Conservation (phyloP, 1,284 basidiomycete species). For the Salmacisia buchloeana region DNA sequence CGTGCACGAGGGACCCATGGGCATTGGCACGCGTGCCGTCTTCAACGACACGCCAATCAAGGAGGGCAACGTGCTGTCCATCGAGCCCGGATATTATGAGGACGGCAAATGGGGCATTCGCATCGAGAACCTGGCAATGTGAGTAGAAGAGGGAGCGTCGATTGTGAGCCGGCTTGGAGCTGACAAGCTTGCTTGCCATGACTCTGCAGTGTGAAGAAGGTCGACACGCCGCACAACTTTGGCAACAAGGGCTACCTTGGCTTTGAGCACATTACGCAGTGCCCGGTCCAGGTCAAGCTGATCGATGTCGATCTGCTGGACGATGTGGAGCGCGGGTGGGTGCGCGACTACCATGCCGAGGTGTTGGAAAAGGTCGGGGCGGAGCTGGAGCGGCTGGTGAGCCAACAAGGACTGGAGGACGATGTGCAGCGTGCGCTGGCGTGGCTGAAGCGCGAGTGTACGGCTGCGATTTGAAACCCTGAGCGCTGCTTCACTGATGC, state of each 20-base stretch:
- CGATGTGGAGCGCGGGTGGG: conserved; percentile 68
- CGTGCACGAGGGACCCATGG: conserved; percentile 48
- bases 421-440: conserved; percentile 5
- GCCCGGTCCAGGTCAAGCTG: conserved; percentile 80
- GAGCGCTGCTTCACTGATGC: too few species aligned
- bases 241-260: conserved; percentile 56
- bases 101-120: conserved; percentile 89
- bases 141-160: conserved; percentile 3
- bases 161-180: not conserved
- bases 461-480: not conserved
- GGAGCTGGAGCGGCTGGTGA: conserved; percentile 58
- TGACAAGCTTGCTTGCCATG: not conserved
- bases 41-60: conserved; percentile 49
- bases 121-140: conserved; percentile 65
- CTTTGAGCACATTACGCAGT: conserved; percentile 41
- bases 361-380: conserved; percentile 71
- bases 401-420: not conserved
- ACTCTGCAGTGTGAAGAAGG: conserved; percentile 25
- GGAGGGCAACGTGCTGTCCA: conserved; percentile 47
- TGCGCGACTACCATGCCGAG: conserved; percentile 79
- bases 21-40: conserved; percentile 44
- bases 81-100: conserved; percentile 81
- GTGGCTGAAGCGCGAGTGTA: conserved; percentile 5
- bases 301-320: conserved; percentile 66
- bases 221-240: conserved; percentile 70